A percentile compares a stretch with the other conserved stretches of the same genome.
Conservation (phyloP, 805 yeast species). For the Candida insectalens region DNA sequence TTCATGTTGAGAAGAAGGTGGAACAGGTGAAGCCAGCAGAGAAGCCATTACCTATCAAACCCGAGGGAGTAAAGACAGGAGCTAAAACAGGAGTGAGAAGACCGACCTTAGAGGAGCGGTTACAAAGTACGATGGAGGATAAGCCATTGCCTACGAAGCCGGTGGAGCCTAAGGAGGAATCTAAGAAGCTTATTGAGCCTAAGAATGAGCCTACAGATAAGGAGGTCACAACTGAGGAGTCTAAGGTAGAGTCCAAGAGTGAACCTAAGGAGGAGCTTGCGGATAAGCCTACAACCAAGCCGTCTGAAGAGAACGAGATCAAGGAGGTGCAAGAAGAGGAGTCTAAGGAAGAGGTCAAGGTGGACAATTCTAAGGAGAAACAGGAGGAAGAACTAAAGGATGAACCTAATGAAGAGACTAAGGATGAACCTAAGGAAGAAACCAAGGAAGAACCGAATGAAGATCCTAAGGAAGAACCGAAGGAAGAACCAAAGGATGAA, state of each 20-base stretch:
- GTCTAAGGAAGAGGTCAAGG: slow-evolving; percentile 1
- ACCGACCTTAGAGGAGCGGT: not conserved
- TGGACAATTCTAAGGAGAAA: not conserved
- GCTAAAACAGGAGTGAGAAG: not conserved
- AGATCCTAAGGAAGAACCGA: not conserved
- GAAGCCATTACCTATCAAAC: not conserved
- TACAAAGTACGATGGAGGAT: not conserved
- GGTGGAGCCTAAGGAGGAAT: not conserved
- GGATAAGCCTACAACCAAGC: not conserved
- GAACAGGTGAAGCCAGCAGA: slow-evolving; percentile 31
- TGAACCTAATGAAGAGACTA: not conserved
- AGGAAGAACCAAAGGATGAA: no score
- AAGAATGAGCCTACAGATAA: slow-evolving; percentile 1
- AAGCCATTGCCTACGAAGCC: slow-evolving; percentile 1
- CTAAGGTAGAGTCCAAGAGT: not conserved
- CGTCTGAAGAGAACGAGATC: not conserved
- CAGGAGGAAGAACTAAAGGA: slow-evolving; percentile 2
- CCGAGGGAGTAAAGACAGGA: not conserved
- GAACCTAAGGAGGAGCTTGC: not conserved
- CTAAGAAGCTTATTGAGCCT: not conserved
- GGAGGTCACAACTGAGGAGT: not conserved
- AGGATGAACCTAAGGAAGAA: not conserved
- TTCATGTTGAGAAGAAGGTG: not conserved
- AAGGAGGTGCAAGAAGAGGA: not conserved
- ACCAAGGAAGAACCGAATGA: no score